These are phyloP conservation scores for Trifolium fragiferum DNA, from an alignment of 306 rosid genomes.

Conservation along the genomic window DNA sequence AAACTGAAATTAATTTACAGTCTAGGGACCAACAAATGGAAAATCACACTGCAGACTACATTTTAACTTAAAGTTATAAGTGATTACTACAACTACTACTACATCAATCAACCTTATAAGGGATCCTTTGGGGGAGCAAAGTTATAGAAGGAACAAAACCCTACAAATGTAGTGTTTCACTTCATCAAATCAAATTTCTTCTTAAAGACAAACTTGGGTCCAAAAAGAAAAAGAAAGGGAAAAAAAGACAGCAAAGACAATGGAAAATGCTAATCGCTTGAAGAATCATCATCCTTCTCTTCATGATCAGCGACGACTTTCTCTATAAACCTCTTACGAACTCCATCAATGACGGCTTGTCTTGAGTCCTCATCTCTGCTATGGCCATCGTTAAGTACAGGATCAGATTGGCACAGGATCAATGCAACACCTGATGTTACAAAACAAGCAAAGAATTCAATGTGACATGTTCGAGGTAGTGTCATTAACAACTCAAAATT, in stretches of 20 bases:
- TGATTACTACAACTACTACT: neutral
- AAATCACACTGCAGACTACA: conserved; percentile 11
- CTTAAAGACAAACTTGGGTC: neutral
- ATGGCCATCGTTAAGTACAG: conserved; percentile 86
- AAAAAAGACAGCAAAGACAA: conserved; percentile 1
- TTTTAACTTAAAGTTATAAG: neutral
- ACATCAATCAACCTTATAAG: neutral
- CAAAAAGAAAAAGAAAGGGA: neutral
- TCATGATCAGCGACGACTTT: conserved; percentile 82
- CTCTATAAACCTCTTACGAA: conserved; percentile 77
- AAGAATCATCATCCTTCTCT: conserved; percentile 68
- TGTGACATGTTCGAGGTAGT: neutral
- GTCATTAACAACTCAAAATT: neutral
- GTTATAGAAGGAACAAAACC: conserved; percentile 25
- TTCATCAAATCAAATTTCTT: conserved; percentile 1
- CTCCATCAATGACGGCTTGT: conserved; percentile 79
- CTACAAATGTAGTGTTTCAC: conserved; percentile 30
- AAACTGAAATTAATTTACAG: conserved; percentile 8
- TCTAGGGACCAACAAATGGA: neutral
- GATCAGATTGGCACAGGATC: conserved; percentile 88
- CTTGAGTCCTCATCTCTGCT: conserved; percentile 63
- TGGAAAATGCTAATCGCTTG: conserved; percentile 68
- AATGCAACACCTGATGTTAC: conserved; percentile 77
- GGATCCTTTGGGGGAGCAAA: neutral
- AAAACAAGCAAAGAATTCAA: conserved; percentile 34